A percentile compares a stretch with the other conserved stretches of the same genome.
Evolutionary conservation across 768 basidiomycete genomes (phyloP).

Genomic region (Trichaptum fuscoviolaceum): DNA sequence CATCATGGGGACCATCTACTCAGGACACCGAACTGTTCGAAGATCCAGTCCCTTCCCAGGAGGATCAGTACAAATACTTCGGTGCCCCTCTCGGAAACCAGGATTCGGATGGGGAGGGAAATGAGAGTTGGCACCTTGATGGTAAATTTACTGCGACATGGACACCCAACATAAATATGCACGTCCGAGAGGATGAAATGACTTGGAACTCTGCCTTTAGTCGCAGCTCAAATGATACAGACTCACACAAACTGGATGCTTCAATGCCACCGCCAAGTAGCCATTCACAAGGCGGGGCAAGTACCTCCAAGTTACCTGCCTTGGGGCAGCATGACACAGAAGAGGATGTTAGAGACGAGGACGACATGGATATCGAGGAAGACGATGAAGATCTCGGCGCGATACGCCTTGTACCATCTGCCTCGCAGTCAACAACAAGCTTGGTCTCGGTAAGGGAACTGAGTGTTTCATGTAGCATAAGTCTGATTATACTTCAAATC

Average conservation of each 20-base stretch:
- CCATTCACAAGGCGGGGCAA: not conserved
- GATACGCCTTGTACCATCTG: conserved; percentile 3
- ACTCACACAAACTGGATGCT: conserved; percentile 26
- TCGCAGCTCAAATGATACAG: conserved; percentile 29
- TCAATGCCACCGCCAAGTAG: not conserved
- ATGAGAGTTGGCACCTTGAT: conserved; percentile 73
- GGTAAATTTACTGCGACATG: conserved; percentile 58
- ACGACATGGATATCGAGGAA: conserved; percentile 14
- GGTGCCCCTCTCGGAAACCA: not conserved
- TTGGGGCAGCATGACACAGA: conserved; percentile 10
- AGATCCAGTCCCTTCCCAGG: not conserved
- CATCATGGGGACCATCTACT: conserved; percentile 51
- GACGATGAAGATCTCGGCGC: conserved; percentile 14
- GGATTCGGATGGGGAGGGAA: conserved; percentile 45
- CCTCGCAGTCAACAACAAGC: not conserved
- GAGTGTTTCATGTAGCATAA: not conserved
- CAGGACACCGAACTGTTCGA: conserved; percentile 55
- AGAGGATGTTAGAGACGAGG: conserved; percentile 4
- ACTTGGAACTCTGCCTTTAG: conserved; percentile 73
- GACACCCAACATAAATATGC: conserved; percentile 50
- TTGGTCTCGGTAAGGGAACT: not conserved
- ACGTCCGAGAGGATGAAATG: conserved; percentile 58
- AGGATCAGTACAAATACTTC: not conserved
- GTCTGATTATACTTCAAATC: not conserved
- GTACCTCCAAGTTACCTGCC: conserved; percentile 11